Evolutionary conservation across 2,329 filamentous ascomycete genomes (phyloP), one percentile per base, ranked within the genome.

Genomic region (Alternaria sp.): DNA sequence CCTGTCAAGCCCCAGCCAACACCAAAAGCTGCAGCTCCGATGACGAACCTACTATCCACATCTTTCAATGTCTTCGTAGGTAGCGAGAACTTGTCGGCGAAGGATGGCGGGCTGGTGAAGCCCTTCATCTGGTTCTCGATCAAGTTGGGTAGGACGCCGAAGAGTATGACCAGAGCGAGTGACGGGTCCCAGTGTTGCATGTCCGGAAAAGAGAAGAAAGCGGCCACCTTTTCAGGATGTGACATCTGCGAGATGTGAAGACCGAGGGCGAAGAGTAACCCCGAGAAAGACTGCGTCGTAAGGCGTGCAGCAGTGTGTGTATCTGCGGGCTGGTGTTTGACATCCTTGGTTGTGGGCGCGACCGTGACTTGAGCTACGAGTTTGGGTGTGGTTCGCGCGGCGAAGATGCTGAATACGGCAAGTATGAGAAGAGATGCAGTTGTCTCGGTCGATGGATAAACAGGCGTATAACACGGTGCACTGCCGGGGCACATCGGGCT

Each of bases 221-320:
- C 77, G 15, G 84, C 72, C 2, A 87, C 84, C 69, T 87, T 87
- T 0, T 77, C 75, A 0, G 85, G 81, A 26, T 83, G 77, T 0
- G 84, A 80, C 85, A 87, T 86, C 15, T 84, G 84, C 4, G 82
- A 82, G 47, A 87, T 81, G 30, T 85, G 75, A 4, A 87, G 79
- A 2, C 85, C 85, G 1, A 86, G 76, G 1, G 83, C 85, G 53
- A 87, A 87, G 57, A 85, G 78, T 2, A 86, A 67, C 3, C 85
- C 85, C 0, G 83, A 78, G 41, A 85, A 75, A 61, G 83, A 83
- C 7, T 80, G 78, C 26, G 82, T 83, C 3, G 79, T 68, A 0
- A 72, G 71, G 23, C 75, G 78, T 2, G 81, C 80, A 23, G 68
- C 64, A 4, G 45, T 33, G 15, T 55, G 59, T 4, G 55, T 11